Percentiles rank a stretch among this genome's conserved stretches.
Evolutionary conservation across 768 basidiomycete species (phyloP).

Genomic region (Leucogyrophana mollusca): DNA sequence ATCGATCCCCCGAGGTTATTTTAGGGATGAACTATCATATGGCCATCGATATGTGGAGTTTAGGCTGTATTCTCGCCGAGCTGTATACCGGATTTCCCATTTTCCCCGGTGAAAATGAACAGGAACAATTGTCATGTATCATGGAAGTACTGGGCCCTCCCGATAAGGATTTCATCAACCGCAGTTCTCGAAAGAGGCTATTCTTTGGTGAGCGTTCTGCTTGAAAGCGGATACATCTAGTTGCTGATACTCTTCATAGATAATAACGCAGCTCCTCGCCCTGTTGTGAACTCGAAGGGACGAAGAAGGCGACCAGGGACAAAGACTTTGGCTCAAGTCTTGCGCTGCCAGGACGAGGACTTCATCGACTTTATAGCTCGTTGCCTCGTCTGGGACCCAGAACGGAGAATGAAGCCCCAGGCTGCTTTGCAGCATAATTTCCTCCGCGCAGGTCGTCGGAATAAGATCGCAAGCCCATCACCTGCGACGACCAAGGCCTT

Average conservation of each 20-base stretch:
- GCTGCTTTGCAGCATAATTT: slow-evolving; percentile 91
- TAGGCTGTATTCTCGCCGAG: slow-evolving; percentile 97
- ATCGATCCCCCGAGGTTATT: slow-evolving; percentile 99
- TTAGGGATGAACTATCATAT: slow-evolving; percentile 99
- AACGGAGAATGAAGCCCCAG: slow-evolving; percentile 91
- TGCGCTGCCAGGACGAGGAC: slow-evolving; percentile 90
- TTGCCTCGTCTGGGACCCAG: slow-evolving; percentile 98
- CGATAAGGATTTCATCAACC: slow-evolving; percentile 92
- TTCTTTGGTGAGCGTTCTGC: slow-evolving; percentile 79
- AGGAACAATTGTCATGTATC: slow-evolving; percentile 96
- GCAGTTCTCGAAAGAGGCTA: slow-evolving; percentile 88
- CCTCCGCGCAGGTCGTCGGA: slow-evolving; percentile 63
- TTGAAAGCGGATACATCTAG: background rate
- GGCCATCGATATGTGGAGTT: slow-evolving; percentile 99
- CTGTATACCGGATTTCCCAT: slow-evolving; percentile 97
- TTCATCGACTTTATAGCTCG: slow-evolving; percentile 97
- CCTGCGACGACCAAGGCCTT: slow-evolving; percentile 52
- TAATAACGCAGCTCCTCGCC: slow-evolving; percentile 87
- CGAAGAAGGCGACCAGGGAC: slow-evolving; percentile 88
- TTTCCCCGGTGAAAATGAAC: slow-evolving; percentile 98
- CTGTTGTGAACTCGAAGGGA: slow-evolving; percentile 96
- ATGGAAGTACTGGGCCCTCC: slow-evolving; percentile 98
- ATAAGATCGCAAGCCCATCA: slow-evolving; percentile 43
- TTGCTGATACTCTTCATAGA: slow-evolving; percentile 53
- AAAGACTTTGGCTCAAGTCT: slow-evolving; percentile 84